Conservation (phyloP, 371 early-diverging fungal species). For the Mucor circinelloides region DNA sequence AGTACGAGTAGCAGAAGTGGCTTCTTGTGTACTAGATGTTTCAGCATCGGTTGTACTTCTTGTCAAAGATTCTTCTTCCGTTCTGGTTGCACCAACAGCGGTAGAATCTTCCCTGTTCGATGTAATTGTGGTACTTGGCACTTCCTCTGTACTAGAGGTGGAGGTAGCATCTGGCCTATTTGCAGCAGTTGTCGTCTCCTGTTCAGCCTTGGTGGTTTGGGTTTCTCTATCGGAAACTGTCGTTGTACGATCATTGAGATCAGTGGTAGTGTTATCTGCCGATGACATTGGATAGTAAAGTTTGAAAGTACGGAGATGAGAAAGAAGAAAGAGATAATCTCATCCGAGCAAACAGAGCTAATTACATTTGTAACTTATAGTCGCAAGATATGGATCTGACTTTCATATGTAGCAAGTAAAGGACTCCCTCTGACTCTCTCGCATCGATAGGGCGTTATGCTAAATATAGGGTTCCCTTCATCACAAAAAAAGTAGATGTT, state of each 20-base stretch:
- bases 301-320: background rate
- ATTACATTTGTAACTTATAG: background rate
- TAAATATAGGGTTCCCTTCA: background rate
- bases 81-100: background rate
- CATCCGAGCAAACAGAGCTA: background rate
- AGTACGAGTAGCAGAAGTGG: background rate
- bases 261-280: constrained; percentile 1
- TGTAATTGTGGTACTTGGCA: background rate
- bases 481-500: background rate
- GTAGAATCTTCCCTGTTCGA: constrained; percentile 2
- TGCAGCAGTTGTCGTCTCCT: background rate
- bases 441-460: background rate
- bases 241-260: background rate
- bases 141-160: background rate
- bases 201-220: background rate
- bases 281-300: constrained; percentile 8
- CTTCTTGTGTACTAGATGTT: background rate
- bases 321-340: background rate
- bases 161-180: background rate
- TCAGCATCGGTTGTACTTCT: background rate
- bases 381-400: background rate
- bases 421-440: background rate
- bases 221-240: constrained; percentile 1
- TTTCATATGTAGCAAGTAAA: background rate
- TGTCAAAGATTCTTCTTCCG: background rate